Evolutionary conservation across 208 protist genomes (phyloP).

Genomic region (Trypanosoma avium): DNA sequence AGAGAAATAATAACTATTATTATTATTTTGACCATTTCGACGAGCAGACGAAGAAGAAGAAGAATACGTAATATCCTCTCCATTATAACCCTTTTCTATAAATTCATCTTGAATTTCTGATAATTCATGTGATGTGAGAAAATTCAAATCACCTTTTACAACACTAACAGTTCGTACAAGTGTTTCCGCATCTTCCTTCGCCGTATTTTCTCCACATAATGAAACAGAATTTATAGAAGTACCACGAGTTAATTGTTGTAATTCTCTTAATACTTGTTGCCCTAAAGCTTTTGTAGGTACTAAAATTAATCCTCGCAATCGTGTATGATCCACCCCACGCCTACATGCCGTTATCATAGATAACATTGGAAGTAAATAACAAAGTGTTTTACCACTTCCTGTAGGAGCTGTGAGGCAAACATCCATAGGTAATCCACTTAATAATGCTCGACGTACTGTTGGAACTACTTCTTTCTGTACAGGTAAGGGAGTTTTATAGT

Average conservation of each 20-base stretch:
- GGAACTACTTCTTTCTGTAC: constrained; percentile 81
- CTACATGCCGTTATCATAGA: constrained; percentile 61
- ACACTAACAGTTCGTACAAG: constrained; percentile 51
- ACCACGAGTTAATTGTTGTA: constrained; percentile 56
- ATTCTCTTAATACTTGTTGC: constrained; percentile 73
- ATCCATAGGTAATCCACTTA: constrained; percentile 81
- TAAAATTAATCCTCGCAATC: constrained; percentile 74
- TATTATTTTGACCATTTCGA: neutral
- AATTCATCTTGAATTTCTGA: neutral
- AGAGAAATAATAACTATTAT: constrained; percentile 56
- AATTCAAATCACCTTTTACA: too few relatives aligned
- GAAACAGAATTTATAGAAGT: constrained; percentile 68
- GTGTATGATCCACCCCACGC: constrained; percentile 52
- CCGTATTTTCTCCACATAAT: constrained; percentile 49
- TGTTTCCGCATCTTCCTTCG: constrained; percentile 44
- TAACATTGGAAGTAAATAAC: constrained; percentile 84
- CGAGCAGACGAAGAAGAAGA: too few relatives aligned
- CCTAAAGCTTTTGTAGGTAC: constrained; percentile 82
- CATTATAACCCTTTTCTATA: neutral
- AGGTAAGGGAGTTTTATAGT: constrained; percentile 73
- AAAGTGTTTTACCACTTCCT: constrained; percentile 89
- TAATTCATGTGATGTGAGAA: neutral
- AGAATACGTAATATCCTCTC: neutral
- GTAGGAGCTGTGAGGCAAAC: constrained; percentile 90
- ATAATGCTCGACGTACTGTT: constrained; percentile 54